These are phyloP conservation scores for Phytophthora constricta DNA, from an alignment of 352 stramenopile genomes.

Conservation along the genomic window DNA sequence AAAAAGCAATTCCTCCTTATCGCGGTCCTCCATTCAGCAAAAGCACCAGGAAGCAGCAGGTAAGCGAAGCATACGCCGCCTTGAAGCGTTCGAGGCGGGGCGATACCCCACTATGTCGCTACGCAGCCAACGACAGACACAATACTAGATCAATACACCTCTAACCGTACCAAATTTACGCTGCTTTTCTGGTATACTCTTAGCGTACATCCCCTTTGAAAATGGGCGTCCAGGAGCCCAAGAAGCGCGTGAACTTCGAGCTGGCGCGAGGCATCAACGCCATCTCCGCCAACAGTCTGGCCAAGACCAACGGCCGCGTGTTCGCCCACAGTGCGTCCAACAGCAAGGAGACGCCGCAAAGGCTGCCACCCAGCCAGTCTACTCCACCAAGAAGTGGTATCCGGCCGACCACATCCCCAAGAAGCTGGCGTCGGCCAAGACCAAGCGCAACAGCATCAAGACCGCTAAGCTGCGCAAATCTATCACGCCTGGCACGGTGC, in stretches of 20 bases:
- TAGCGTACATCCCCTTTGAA: not conserved
- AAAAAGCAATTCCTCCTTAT: no score
- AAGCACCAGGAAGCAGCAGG: slow-evolving; percentile 11
- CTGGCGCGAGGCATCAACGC: slow-evolving; percentile 80
- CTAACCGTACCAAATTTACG: slow-evolving; percentile 3
- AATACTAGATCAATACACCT: not conserved
- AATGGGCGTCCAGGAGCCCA: slow-evolving; percentile 34
- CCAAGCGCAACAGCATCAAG: slow-evolving; percentile 85
- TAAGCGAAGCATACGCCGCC: not conserved
- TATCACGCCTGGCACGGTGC: slow-evolving; percentile 97
- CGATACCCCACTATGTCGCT: not conserved
- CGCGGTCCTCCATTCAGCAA: slow-evolving; percentile 20
- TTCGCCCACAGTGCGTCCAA: slow-evolving; percentile 42
- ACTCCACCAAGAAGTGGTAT: slow-evolving; percentile 57
- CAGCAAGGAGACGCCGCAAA: slow-evolving; percentile 28
- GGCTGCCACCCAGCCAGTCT: slow-evolving; percentile 21
- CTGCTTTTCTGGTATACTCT: no score
- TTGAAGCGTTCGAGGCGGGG: not conserved
- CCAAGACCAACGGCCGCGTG: slow-evolving; percentile 64
- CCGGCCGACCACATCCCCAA: slow-evolving; percentile 81
- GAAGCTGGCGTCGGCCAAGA: slow-evolving; percentile 78
- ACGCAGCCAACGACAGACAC: not conserved
- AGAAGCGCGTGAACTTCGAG: slow-evolving; percentile 69
- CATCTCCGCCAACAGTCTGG: slow-evolving; percentile 71
- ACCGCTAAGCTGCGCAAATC: slow-evolving; percentile 94